Evolutionary conservation across 2,329 filamentous ascomycete species (phyloP).

Genomic region (Aotearoamyces nothofagi): DNA sequence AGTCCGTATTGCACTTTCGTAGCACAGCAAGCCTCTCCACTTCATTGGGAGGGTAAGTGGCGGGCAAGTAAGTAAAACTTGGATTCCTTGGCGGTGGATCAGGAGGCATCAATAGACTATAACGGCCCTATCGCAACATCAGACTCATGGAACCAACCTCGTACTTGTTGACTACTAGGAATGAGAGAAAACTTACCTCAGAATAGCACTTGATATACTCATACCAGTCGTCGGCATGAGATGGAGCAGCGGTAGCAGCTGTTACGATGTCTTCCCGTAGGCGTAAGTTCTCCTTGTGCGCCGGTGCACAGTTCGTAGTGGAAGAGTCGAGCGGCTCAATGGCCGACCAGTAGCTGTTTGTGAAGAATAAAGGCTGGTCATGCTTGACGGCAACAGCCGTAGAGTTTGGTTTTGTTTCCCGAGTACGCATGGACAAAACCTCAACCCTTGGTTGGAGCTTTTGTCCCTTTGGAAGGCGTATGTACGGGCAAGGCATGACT

Average conservation of each 20-base stretch:
- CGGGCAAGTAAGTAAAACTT: conserved; percentile 15
- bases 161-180: too few species aligned
- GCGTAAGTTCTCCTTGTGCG: too few species aligned
- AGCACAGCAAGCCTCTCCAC: conserved; percentile 10
- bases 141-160: too few species aligned
- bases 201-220: background rate
- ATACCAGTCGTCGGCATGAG: background rate
- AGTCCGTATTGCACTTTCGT: conserved; percentile 11
- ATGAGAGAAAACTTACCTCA: too few species aligned
- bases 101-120: conserved; percentile 8
- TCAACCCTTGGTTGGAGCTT: background rate
- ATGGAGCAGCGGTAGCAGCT: background rate
- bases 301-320: too few species aligned
- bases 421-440: background rate
- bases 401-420: too few species aligned
- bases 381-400: too few species aligned
- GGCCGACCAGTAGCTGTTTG: too few species aligned
- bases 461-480: background rate
- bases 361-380: too few species aligned
- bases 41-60: conserved; percentile 16
- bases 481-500: background rate
- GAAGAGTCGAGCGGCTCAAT: too few species aligned
- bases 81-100: conserved; percentile 14
- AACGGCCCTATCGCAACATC: background rate
- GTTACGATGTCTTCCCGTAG: background rate